Percentiles rank a stretch among this genome's conserved stretches.
phyloP scores from a whole-genome alignment of 176 grass and related monocot species.

The Cenchrus purpureus region DNA sequence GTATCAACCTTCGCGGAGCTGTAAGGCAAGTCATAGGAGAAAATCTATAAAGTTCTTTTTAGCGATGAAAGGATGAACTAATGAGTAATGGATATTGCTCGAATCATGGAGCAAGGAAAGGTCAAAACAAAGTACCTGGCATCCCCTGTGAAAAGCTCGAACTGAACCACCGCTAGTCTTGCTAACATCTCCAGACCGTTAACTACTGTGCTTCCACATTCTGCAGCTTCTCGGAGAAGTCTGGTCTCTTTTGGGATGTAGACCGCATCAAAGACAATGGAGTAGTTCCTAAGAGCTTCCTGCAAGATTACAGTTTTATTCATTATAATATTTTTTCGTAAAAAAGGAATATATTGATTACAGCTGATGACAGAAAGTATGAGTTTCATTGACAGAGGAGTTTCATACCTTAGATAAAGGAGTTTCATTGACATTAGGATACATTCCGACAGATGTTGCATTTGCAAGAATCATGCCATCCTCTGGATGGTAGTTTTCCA shows the following conservation, averaged over 20 bases:
- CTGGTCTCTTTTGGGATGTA: constrained; percentile 85
- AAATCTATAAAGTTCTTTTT: not conserved
- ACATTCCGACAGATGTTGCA: constrained; percentile 92
- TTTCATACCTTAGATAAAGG: constrained; percentile 78
- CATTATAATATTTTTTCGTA: not conserved
- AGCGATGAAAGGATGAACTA: constrained; percentile 32
- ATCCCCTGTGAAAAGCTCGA: constrained; percentile 77
- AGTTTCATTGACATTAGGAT: constrained; percentile 81
- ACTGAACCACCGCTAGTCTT: constrained; percentile 87
- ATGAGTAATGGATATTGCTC: not conserved
- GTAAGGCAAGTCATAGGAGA: constrained; percentile 36
- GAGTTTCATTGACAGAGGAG: not conserved
- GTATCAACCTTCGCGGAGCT: constrained; percentile 79
- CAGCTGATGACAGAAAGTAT: not conserved
- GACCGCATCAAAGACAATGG: constrained; percentile 88
- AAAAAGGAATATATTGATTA: not conserved
- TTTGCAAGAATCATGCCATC: constrained; percentile 96
- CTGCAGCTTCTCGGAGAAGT: constrained; percentile 81
- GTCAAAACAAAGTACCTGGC: constrained; percentile 49
- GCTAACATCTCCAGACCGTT: constrained; percentile 93
- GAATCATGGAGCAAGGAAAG: not conserved
- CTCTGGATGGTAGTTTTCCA: constrained; percentile 85
- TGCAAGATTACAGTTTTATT: constrained; percentile 45
- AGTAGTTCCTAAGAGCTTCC: constrained; percentile 77
- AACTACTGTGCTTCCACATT: constrained; percentile 72